Conservation (phyloP, 192 early-diverging fungal genomes). For the Coemansia sp. region DNA sequence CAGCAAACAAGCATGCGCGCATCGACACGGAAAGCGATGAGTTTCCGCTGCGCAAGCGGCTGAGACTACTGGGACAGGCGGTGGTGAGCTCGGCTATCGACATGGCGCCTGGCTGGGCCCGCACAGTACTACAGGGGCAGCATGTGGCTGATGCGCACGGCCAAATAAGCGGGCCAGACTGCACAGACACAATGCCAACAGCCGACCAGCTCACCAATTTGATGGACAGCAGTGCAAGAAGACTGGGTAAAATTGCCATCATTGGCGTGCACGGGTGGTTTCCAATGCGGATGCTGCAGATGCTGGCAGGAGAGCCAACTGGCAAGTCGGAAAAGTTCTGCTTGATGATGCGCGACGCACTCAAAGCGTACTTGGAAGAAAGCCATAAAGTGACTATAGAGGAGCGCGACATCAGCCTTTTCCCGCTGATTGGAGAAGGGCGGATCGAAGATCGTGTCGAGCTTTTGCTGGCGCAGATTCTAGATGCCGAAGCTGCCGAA, state of each 20-base stretch:
- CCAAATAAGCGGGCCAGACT: constrained; percentile 5
- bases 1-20: background rate
- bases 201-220: constrained; percentile 16
- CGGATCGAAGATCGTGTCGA: constrained; percentile 85
- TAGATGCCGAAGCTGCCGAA: constrained; percentile 4
- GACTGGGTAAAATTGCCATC: constrained; percentile 59
- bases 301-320: constrained; percentile 87
- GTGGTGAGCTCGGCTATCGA: constrained; percentile 23
- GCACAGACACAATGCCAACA: background rate
- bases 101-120: constrained; percentile 46
- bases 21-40: background rate
- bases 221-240: constrained; percentile 22
- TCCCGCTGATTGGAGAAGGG: constrained; percentile 90
- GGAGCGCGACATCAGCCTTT: constrained; percentile 60
- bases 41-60: constrained; percentile 17
- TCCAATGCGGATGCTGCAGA: constrained; percentile 68
- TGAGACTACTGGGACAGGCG: constrained; percentile 20
- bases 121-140: constrained; percentile 18
- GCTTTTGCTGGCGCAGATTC: constrained; percentile 72
- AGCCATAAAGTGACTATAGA: constrained; percentile 52
- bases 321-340: constrained; percentile 89
- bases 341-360: constrained; percentile 76
- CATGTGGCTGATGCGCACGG: constrained; percentile 25
- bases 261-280: constrained; percentile 94
- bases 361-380: constrained; percentile 56